A percentile compares a stretch with the other conserved stretches of the same genome.
Conservation (phyloP, 177 flowering plant genomes). For the Tripterygium wilfordii region DNA sequence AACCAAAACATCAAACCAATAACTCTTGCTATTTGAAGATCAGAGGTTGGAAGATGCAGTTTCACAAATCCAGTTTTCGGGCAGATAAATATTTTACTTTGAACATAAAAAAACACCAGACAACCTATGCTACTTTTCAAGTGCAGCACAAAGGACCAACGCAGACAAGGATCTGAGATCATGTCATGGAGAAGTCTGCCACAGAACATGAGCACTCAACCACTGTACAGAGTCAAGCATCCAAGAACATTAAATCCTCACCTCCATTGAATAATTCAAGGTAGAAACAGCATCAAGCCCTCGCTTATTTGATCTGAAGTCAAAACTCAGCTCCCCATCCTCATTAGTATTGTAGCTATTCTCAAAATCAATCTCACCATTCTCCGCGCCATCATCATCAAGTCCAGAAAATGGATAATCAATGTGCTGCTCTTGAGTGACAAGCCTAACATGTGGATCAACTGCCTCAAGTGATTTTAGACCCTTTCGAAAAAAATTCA, state of each 20-base stretch:
- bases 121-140: too few species aligned
- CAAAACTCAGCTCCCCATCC: conserved; percentile 59
- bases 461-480: conserved; percentile 59
- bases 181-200: too few species aligned
- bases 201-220: too few species aligned
- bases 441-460: conserved; percentile 38
- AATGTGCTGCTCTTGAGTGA: conserved; percentile 39
- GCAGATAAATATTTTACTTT: too few species aligned
- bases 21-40: too few species aligned
- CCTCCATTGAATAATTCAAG: conserved; percentile 54
- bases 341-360: conserved; percentile 18
- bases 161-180: too few species aligned
- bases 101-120: too few species aligned
- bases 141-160: too few species aligned
- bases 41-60: too few species aligned
- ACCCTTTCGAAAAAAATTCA: conserved; percentile 44
- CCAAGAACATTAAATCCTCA: conserved; percentile 8
- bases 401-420: conserved; percentile 52
- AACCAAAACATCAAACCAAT: too few species aligned
- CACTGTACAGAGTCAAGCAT: too few species aligned
- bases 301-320: conserved; percentile 30
- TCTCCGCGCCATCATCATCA: conserved; percentile 43
- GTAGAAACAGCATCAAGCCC: conserved; percentile 23
- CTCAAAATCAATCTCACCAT: conserved; percentile 20
- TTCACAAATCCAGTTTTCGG: too few species aligned